These are phyloP conservation scores for Tripterygium wilfordii DNA, from an alignment of 177 flowering plant species.

Conservation along the genomic window DNA sequence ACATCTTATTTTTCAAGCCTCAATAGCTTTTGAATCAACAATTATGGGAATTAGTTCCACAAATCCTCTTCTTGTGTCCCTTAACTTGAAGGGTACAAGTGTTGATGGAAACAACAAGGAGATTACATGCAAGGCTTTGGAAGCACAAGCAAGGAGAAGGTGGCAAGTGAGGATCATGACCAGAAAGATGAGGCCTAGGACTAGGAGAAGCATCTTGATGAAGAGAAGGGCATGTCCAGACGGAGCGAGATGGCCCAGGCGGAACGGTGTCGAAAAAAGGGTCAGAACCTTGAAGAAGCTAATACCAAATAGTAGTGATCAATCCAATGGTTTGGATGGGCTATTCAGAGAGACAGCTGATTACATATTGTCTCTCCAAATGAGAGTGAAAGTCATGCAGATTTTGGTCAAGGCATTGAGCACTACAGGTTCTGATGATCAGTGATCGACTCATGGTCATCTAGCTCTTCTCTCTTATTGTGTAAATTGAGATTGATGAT, in stretches of 20 bases:
- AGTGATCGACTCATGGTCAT: neutral
- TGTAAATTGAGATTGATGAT: neutral
- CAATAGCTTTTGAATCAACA: no score
- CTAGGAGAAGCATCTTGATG: conserved; percentile 11
- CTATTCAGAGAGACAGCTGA: conserved; percentile 43
- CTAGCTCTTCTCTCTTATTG: no score
- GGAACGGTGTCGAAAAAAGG: conserved; percentile 14
- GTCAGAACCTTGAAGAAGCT: conserved; percentile 30
- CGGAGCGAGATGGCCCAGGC: conserved; percentile 9
- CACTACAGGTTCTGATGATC: conserved; percentile 1
- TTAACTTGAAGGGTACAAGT: conserved; percentile 15
- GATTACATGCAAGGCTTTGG: conserved; percentile 9
- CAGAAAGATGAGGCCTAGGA: neutral
- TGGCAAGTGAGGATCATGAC: conserved; percentile 2
- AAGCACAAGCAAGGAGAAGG: conserved; percentile 16
- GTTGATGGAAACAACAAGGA: conserved; percentile 9
- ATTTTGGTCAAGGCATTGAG: conserved; percentile 4
- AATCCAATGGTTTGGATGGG: conserved; percentile 23
- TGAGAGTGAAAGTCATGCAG: conserved; percentile 35
- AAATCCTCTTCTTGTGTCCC: conserved; percentile 9
- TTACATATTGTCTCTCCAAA: conserved; percentile 31
- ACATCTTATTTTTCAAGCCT: conserved; percentile 14
- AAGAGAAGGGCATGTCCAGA: conserved; percentile 17
- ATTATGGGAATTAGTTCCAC: conserved; percentile 32
- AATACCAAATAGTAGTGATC: conserved; percentile 26